phyloP scores from a whole-genome alignment of 352 stramenopile species.

The Phytophthora constricta region DNA sequence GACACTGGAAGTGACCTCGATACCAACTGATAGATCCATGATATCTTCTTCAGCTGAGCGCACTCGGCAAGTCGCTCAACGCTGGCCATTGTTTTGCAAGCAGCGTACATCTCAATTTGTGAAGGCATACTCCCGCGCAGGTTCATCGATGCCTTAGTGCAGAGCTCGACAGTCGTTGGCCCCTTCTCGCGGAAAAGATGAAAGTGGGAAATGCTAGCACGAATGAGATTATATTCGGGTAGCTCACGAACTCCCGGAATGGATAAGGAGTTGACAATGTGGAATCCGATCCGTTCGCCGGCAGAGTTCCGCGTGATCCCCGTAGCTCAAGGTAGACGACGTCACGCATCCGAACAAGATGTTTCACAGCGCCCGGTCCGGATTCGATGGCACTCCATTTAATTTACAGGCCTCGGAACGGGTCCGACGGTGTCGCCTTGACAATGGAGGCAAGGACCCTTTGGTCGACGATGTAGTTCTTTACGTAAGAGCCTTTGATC shows the following conservation, averaged over 20 bases:
- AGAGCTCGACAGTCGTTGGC: conserved; percentile 2
- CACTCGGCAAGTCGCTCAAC: conserved; percentile 16
- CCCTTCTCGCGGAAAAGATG: conserved; percentile 22
- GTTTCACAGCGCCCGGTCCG: conserved; percentile 36
- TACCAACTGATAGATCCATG: conserved; percentile 18
- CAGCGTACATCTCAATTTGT: conserved; percentile 13
- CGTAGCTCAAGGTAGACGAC: conserved; percentile 52
- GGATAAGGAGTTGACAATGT: conserved; percentile 48
- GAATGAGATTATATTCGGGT: conserved; percentile 17
- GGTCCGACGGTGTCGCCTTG: conserved; percentile 41
- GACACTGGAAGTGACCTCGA: neutral
- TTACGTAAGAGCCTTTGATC: conserved; percentile 53
- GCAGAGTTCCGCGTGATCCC: conserved; percentile 31
- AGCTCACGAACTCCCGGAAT: conserved; percentile 6
- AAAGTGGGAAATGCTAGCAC: conserved; percentile 30
- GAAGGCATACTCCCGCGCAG: conserved; percentile 11
- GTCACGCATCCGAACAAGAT: conserved; percentile 50
- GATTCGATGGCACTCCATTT: conserved; percentile 50
- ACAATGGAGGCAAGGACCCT: conserved; percentile 53
- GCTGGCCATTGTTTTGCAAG: conserved; percentile 18
- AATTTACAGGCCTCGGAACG: conserved; percentile 44
- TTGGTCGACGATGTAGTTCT: conserved; percentile 55
- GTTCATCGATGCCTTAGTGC: conserved; percentile 14
- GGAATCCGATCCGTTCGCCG: conserved; percentile 49
- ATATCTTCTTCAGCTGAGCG: conserved; percentile 32